Percentiles rank a stretch among this genome's conserved stretches.
These are phyloP conservation scores for Aspergillus bertholletiae DNA, from an alignment of 495 filamentous ascomycete species.

Conservation along the genomic window DNA sequence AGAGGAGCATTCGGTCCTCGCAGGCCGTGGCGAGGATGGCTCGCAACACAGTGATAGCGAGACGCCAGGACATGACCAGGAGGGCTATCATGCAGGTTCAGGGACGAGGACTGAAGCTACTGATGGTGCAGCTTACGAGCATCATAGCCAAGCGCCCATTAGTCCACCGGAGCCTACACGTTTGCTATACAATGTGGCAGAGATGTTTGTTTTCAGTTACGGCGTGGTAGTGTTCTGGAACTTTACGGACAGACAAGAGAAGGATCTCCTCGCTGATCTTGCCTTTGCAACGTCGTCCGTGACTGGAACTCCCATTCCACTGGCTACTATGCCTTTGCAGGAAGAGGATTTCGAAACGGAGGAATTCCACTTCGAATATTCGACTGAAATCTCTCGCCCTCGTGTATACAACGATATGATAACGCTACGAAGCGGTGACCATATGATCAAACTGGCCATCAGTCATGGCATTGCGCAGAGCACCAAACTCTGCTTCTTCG, in stretches of 20 bases:
- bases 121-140: slow-evolving; percentile 13
- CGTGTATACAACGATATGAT: slow-evolving; percentile 99
- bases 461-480: slow-evolving; percentile 96
- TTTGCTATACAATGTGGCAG: slow-evolving; percentile 73
- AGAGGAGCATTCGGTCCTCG: slow-evolving; percentile 36
- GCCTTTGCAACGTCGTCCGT: slow-evolving; percentile 72
- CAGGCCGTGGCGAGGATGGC: slow-evolving; percentile 20
- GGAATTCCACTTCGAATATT: slow-evolving; percentile 99
- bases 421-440: slow-evolving; percentile 87
- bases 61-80: slow-evolving; percentile 1
- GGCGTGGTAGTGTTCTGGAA: slow-evolving; percentile 99
- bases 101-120: neutral
- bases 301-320: slow-evolving; percentile 48
- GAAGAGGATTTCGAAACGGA: slow-evolving; percentile 95
- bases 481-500: slow-evolving; percentile 95
- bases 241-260: slow-evolving; percentile 91
- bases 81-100: neutral
- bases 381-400: slow-evolving; percentile 73
- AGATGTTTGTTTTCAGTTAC: slow-evolving; percentile 98
- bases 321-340: slow-evolving; percentile 67
- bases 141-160: slow-evolving; percentile 7
- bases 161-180: slow-evolving; percentile 32
- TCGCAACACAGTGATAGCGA: slow-evolving; percentile 8
- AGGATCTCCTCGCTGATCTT: slow-evolving; percentile 91
- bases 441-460: slow-evolving; percentile 98